Percentiles rank a stretch among this genome's conserved stretches.
Conservation (phyloP, 306 rosid genomes). For the Sphenostylis stenocarpa region DNA sequence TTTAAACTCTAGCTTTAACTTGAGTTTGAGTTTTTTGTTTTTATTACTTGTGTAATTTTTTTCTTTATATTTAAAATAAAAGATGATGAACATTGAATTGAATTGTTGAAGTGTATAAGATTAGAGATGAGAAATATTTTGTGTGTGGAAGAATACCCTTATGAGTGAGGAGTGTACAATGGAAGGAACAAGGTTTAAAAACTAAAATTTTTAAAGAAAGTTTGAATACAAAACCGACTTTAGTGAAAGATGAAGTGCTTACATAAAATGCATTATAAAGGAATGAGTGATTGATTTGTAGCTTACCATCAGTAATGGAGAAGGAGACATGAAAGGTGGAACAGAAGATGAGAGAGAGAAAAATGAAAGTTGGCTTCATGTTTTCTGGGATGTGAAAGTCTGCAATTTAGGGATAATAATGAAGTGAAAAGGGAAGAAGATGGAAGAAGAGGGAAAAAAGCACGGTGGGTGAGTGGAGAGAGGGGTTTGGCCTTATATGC, state of each 20-base stretch:
- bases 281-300: neutral
- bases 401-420: slow-evolving; percentile 15
- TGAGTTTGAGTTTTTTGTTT: too few relatives aligned
- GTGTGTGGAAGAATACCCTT: too few relatives aligned
- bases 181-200: too few relatives aligned
- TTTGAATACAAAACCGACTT: too few relatives aligned
- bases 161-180: too few relatives aligned
- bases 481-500: slow-evolving; percentile 61
- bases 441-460: neutral
- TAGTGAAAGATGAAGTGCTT: neutral
- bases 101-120: neutral
- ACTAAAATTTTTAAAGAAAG: too few relatives aligned
- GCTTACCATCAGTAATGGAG: slow-evolving; percentile 69
- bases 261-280: neutral
- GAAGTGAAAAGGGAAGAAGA: slow-evolving; percentile 15
- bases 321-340: slow-evolving; percentile 57
- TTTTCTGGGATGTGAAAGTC: neutral
- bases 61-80: too few relatives aligned
- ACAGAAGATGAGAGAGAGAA: slow-evolving; percentile 55
- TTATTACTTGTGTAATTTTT: too few relatives aligned
- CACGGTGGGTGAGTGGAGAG: neutral
- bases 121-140: too few relatives aligned
- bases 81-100: neutral
- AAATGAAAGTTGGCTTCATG: slow-evolving; percentile 37
- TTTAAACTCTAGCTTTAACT: too few relatives aligned